phyloP scores from a whole-genome alignment of 352 stramenopile species.

The Phytophthora quininea region DNA sequence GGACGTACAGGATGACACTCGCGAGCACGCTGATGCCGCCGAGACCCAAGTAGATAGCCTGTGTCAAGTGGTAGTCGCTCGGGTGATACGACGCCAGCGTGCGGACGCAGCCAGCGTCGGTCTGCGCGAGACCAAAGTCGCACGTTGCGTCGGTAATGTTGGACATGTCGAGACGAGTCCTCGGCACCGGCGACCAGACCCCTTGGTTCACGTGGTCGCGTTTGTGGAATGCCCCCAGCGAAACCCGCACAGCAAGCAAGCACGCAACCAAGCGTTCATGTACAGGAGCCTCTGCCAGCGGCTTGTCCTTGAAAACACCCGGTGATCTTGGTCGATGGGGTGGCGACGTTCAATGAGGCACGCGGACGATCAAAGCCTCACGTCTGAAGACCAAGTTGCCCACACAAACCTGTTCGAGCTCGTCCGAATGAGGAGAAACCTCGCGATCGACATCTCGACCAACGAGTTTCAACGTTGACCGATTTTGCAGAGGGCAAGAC shows the following conservation, averaged over 20 bases:
- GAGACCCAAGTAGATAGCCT: slow-evolving; percentile 20
- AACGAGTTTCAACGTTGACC: too few species aligned
- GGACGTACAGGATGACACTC: slow-evolving; percentile 13
- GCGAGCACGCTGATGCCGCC: slow-evolving; percentile 6
- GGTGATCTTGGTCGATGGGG: slow-evolving; percentile 36
- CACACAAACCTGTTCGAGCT: too few species aligned
- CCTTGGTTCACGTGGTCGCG: slow-evolving; percentile 17
- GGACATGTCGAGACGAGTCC: slow-evolving; percentile 22
- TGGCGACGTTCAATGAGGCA: slow-evolving; percentile 7
- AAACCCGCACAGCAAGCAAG: slow-evolving; percentile 13
- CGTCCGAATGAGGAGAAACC: too few species aligned
- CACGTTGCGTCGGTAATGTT: slow-evolving; percentile 41
- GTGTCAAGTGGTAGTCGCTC: slow-evolving; percentile 11
- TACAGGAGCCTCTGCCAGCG: too few species aligned
- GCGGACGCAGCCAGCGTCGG: slow-evolving; percentile 6
- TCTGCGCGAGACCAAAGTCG: slow-evolving; percentile 17
- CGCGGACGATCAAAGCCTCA: not conserved
- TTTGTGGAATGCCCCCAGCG: slow-evolving; percentile 29
- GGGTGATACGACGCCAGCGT: slow-evolving; percentile 18
- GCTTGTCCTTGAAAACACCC: slow-evolving; percentile 36
- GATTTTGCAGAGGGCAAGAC: slow-evolving; percentile 10
- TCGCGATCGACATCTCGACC: too few species aligned
- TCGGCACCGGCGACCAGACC: too few species aligned
- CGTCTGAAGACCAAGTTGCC: not conserved
- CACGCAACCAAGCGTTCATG: slow-evolving; percentile 13